Conservation (phyloP, 768 basidiomycete species). For the Boletus huronensis region DNA sequence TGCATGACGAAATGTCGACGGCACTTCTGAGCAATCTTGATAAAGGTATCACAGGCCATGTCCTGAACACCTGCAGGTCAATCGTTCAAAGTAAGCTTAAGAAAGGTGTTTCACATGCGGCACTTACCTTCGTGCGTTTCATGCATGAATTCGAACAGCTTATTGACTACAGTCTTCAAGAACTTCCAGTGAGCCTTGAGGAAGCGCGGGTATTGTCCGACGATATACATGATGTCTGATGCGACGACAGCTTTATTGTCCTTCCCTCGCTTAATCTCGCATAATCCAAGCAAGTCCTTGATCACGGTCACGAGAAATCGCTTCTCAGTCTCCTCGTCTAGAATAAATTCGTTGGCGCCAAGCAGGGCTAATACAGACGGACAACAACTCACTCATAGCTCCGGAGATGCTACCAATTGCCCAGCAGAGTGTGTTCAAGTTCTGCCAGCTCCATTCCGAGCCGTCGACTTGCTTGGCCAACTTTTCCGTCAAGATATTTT, state of each 20-base stretch:
- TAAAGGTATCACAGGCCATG: constrained; percentile 99
- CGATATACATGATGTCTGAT: constrained; percentile 97
- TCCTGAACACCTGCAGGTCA: constrained; percentile 82
- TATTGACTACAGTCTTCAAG: constrained; percentile 99
- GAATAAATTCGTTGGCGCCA: background rate
- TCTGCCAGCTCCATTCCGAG: constrained; percentile 99
- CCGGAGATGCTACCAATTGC: constrained; percentile 99
- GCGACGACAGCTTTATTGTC: constrained; percentile 99
- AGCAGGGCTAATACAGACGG: background rate
- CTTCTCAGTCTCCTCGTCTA: constrained; percentile 98
- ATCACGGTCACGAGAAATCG: constrained; percentile 98
- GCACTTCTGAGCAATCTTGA: constrained; percentile 99
- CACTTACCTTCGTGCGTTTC: constrained; percentile 90
- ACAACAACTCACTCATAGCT: constrained; percentile 82
- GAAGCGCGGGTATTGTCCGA: constrained; percentile 99
- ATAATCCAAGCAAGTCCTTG: constrained; percentile 95
- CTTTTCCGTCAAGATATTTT: constrained; percentile 97
- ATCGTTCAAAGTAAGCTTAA: constrained; percentile 1
- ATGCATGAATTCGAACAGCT: constrained; percentile 99
- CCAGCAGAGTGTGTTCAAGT: constrained; percentile 98
- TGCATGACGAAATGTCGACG: constrained; percentile 98
- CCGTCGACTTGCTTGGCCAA: constrained; percentile 96
- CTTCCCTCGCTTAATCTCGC: constrained; percentile 98
- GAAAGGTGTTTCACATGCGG: background rate
- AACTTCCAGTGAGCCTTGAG: constrained; percentile 99